Evolutionary conservation across 2,329 filamentous ascomycete species (phyloP).

Genomic region (Fusarium decemcellulare): DNA sequence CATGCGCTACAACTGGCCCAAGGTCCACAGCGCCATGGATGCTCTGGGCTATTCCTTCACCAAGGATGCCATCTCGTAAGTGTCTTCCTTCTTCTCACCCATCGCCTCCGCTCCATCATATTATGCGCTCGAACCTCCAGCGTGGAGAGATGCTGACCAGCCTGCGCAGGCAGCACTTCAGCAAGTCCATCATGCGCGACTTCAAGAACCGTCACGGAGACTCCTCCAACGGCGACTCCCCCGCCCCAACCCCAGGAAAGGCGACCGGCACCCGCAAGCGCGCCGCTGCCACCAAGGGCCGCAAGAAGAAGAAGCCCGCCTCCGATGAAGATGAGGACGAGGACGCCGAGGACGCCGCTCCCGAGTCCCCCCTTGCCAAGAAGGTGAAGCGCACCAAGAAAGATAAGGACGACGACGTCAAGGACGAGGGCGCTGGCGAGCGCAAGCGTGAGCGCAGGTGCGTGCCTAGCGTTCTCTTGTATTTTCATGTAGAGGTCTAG

Average conservation of each 20-base stretch:
- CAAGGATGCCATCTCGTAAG: constrained; percentile 57
- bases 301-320: constrained; percentile 30
- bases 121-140: background rate
- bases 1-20: constrained; percentile 52
- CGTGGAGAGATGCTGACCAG: background rate
- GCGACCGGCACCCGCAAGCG: constrained; percentile 38
- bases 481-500: too few relatives aligned
- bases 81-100: constrained; percentile 2
- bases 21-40: constrained; percentile 50
- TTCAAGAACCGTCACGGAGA: constrained; percentile 49
- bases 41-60: constrained; percentile 53
- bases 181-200: constrained; percentile 54
- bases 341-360: constrained; percentile 21
- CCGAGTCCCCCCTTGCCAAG: constrained; percentile 42
- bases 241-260: constrained; percentile 41
- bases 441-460: constrained; percentile 39
- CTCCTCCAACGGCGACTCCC: background rate
- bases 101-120: background rate
- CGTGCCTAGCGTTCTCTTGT: background rate
- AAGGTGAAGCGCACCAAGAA: constrained; percentile 50
- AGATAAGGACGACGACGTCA: constrained; percentile 32
- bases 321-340: constrained; percentile 33
- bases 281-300: constrained; percentile 26
- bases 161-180: constrained; percentile 55
- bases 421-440: constrained; percentile 29